Evolutionary conservation across 371 early-diverging fungal species (phyloP), one percentile per base, ranked within the genome.

Genomic region (Actinomortierella wolfii): DNA sequence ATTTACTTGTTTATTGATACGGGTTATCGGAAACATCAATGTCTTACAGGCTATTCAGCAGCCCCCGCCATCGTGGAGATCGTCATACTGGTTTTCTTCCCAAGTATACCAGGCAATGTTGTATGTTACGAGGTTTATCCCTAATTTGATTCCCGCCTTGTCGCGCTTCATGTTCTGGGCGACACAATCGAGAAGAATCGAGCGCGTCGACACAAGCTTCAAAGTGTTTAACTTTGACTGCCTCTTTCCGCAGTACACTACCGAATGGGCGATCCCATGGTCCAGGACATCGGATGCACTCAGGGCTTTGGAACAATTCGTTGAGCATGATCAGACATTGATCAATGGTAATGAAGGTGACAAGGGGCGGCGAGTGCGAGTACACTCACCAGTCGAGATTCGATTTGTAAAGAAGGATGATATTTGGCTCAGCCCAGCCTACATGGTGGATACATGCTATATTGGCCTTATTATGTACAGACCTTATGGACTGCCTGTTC

Each of bases 381-480:
- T 89, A 15, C 93, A 94, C 59, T 90, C 89, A 45, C 93, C 94
- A 0, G 84, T 94, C 0, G 92, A 94, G 63, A 85, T 92, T 51
- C 79, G 94, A 21, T 92, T 92, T 77, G 93, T 91, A 20, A 81
- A 84, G 55, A 79, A 83, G 40, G 89, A 91, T 51, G 83, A 89
- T 68, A 85, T 92, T 34, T 90, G 89, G 88, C 69, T 94, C n/a
- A 92, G 92, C 54, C 93, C 92, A 2, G 79, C 88, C 5, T 88
- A 89, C 58, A 81, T 82, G 0, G 80, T 82, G 8, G 84, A 88
- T 44, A 86, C 89, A 1, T 91, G 93, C 57, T 92, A 91, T 47
- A 93, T 94, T 57, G 94, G 92, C 20, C 83, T 93, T 17, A 91
- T 94, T 46, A 91, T 92, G 90, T 94, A 93, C 57, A 76, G 94